Evolutionary conservation across 2,329 filamentous ascomycete species (phyloP).

Genomic region (Fusarium nygamai): DNA sequence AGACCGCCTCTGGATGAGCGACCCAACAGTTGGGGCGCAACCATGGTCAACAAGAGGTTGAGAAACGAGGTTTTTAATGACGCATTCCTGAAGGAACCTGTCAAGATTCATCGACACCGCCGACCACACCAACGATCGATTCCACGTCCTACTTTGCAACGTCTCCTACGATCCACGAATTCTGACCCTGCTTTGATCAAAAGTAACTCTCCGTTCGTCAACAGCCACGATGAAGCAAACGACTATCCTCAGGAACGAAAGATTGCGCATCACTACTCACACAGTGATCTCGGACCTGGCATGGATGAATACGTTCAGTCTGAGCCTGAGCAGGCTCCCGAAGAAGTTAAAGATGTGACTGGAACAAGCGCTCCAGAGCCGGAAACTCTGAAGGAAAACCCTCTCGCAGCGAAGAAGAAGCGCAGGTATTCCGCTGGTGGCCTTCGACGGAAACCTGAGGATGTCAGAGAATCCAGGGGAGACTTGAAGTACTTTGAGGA

Average conservation of each 20-base stretch:
- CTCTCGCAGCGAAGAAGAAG: conserved; percentile 58
- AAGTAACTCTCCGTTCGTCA: conserved; percentile 25
- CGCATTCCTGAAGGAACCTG: conserved; percentile 85
- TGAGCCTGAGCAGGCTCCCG: conserved; percentile 49
- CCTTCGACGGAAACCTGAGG: conserved; percentile 76
- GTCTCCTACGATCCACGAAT: conserved; percentile 55
- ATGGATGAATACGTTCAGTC: conserved; percentile 38
- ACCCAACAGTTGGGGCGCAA: conserved; percentile 85
- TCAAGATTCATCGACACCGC: conserved; percentile 81
- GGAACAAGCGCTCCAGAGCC: conserved; percentile 73
- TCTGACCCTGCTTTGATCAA: conserved; percentile 55
- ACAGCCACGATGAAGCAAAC: neutral
- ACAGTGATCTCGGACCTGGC: conserved; percentile 49
- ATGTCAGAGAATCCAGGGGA: conserved; percentile 76
- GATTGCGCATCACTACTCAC: conserved; percentile 39
- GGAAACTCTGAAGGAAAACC: conserved; percentile 60
- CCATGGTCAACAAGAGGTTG: conserved; percentile 86
- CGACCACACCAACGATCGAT: conserved; percentile 75
- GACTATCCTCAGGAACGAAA: conserved; percentile 14
- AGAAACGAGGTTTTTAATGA: conserved; percentile 93
- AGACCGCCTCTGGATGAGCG: conserved; percentile 62
- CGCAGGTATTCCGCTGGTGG: conserved; percentile 90
- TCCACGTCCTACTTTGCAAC: conserved; percentile 61
- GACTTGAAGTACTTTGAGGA: conserved; percentile 91
- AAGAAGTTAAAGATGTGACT: conserved; percentile 63